Evolutionary conservation across 495 filamentous ascomycete species (phyloP).

Genomic region (Choiromyces venosus): DNA sequence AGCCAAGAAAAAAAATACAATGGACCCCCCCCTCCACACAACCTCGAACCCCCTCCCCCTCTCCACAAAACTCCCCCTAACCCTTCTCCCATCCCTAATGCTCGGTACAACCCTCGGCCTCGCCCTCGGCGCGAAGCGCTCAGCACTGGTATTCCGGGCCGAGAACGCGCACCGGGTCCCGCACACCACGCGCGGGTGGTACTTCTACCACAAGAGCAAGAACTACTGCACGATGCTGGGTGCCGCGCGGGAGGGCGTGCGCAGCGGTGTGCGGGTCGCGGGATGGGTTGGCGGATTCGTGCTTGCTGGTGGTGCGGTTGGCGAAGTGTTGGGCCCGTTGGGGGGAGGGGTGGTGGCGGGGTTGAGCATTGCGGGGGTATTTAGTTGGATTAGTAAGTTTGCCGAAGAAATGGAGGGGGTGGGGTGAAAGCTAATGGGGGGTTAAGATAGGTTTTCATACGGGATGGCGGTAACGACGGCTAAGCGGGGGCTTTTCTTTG

Average conservation of each 20-base stretch:
- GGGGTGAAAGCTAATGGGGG: slow-evolving; percentile 2
- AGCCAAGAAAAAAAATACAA: not conserved
- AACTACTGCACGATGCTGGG: slow-evolving; percentile 77
- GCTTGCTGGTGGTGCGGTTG: slow-evolving; percentile 48
- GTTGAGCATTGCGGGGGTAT: slow-evolving; percentile 72
- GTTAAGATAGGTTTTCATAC: slow-evolving; percentile 70
- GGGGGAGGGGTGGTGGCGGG: slow-evolving; percentile 68
- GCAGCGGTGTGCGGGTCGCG: slow-evolving; percentile 65
- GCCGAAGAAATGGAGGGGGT: not conserved
- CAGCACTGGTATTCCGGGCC: slow-evolving; percentile 78
- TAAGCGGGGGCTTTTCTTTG: slow-evolving; percentile 68
- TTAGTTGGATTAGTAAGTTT: slow-evolving; percentile 51
- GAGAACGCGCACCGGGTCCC: slow-evolving; percentile 93
- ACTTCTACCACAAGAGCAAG: slow-evolving; percentile 94
- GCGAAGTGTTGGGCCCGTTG: slow-evolving; percentile 76
- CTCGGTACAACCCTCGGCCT: slow-evolving; percentile 65
- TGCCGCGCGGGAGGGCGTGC: slow-evolving; percentile 68
- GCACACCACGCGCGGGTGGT: slow-evolving; percentile 76
- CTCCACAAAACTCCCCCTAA: slow-evolving; percentile 56
- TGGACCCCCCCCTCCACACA: not conserved
- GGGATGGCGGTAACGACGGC: slow-evolving; percentile 77
- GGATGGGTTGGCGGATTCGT: slow-evolving; percentile 65
- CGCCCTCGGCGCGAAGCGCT: slow-evolving; percentile 63
- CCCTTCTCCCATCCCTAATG: slow-evolving; percentile 61
- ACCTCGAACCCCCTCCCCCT: slow-evolving; percentile 49